Evolutionary conservation across 2,329 filamentous ascomycete species (phyloP).

Genomic region (Byssochlamys sp.): DNA sequence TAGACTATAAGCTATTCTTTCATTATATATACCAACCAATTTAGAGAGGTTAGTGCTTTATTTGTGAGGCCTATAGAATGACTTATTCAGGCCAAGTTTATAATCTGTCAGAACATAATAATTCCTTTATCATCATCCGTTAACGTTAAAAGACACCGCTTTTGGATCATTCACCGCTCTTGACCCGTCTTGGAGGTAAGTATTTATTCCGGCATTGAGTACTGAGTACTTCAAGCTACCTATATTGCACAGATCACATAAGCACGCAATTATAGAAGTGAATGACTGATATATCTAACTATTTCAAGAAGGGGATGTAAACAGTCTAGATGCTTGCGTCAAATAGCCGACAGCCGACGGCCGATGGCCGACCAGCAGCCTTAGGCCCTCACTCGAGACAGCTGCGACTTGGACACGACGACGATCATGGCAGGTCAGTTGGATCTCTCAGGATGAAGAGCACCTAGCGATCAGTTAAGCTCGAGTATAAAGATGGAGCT

Average conservation of each 20-base stretch:
- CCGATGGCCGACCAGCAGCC: conserved; percentile 8
- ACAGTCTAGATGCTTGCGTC: background rate
- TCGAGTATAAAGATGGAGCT: background rate
- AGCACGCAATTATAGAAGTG: background rate
- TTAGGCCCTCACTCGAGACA: background rate
- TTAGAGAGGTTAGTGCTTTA: too few species aligned
- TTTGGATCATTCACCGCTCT: too few species aligned
- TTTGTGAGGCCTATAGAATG: too few species aligned
- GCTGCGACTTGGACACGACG: background rate
- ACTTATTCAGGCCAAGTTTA: too few species aligned
- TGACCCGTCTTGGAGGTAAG: too few species aligned
- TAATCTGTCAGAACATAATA: too few species aligned
- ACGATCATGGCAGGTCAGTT: background rate
- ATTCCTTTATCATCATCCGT: too few species aligned
- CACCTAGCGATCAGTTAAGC: background rate
- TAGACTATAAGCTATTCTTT: background rate
- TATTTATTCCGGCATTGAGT: too few species aligned
- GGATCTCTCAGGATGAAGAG: background rate
- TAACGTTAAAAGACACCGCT: too few species aligned
- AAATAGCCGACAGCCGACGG: conserved; percentile 7
- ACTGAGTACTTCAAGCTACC: too few species aligned
- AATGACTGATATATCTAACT: background rate
- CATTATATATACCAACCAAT: too few species aligned
- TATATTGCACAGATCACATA: too few species aligned
- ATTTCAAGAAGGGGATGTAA: background rate